phyloP scores from a whole-genome alignment of 805 yeast species.

The Starmerella cellae region DNA sequence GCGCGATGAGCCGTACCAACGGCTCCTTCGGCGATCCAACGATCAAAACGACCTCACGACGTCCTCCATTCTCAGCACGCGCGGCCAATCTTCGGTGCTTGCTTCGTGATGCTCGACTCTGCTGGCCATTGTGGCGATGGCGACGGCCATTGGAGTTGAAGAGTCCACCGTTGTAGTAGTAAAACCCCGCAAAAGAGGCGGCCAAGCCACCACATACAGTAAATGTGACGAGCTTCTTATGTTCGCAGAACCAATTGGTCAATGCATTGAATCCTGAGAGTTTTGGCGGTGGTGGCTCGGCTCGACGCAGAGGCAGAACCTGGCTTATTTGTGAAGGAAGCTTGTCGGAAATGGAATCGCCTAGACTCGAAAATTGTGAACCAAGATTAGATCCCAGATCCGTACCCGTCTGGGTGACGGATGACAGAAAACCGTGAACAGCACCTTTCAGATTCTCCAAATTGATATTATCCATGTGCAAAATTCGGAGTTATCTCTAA shows the following conservation, averaged over 20 bases:
- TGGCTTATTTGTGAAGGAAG: background rate
- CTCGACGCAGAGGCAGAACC: background rate
- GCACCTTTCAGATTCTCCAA: constrained; percentile 4
- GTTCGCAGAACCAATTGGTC: constrained; percentile 21
- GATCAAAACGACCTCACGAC: constrained; percentile 60
- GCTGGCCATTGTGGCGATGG: constrained; percentile 1
- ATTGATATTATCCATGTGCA: background rate
- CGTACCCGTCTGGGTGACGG: constrained; percentile 9
- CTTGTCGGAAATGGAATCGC: constrained; percentile 1
- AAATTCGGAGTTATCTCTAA: too few species aligned
- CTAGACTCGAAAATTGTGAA: background rate
- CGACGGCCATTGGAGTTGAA: background rate
- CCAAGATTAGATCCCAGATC: constrained; percentile 7
- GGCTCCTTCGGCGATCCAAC: constrained; percentile 71
- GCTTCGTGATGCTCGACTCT: background rate
- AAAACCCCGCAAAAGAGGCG: constrained; percentile 1
- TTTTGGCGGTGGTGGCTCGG: constrained; percentile 24
- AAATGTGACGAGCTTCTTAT: constrained; percentile 12
- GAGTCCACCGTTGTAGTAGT: background rate
- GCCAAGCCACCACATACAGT: background rate
- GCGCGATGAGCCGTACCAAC: constrained; percentile 51
- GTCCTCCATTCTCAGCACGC: constrained; percentile 52
- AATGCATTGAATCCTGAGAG: constrained; percentile 12
- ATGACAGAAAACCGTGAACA: constrained; percentile 14
- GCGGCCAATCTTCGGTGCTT: constrained; percentile 39